A percentile compares a stretch with the other conserved stretches of the same genome.
Evolutionary conservation across 768 basidiomycete species (phyloP).

Genomic region (Amanita subjunquillea): DNA sequence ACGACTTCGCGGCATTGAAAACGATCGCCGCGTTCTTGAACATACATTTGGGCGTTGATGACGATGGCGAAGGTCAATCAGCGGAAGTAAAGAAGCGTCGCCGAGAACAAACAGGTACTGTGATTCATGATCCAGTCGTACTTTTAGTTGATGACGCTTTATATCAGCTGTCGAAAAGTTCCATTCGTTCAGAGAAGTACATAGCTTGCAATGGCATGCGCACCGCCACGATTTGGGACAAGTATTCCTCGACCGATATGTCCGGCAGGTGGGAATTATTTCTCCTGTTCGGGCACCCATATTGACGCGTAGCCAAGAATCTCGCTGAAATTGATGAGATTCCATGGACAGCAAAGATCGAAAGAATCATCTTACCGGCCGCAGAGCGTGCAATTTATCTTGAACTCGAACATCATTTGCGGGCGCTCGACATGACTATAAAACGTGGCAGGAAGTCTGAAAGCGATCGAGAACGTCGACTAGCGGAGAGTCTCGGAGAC

Average conservation of each 20-base stretch:
- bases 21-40: slow-evolving; percentile 83
- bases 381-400: slow-evolving; percentile 93
- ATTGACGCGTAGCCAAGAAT: slow-evolving; percentile 42
- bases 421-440: slow-evolving; percentile 81
- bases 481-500: slow-evolving; percentile 80
- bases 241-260: slow-evolving; percentile 68
- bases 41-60: slow-evolving; percentile 87
- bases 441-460: slow-evolving; percentile 54
- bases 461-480: slow-evolving; percentile 83
- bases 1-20: slow-evolving; percentile 84
- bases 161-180: slow-evolving; percentile 76
- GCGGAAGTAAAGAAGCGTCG: slow-evolving; percentile 70
- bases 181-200: slow-evolving; percentile 94
- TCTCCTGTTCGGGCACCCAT: not conserved
- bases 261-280: slow-evolving; percentile 57
- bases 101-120: slow-evolving; percentile 72
- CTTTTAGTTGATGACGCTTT: not conserved
- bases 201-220: slow-evolving; percentile 86
- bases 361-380: slow-evolving; percentile 69
- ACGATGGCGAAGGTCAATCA: slow-evolving; percentile 74
- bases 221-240: slow-evolving; percentile 81
- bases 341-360: slow-evolving; percentile 55
- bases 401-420: slow-evolving; percentile 87
- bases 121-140: not conserved
- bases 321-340: slow-evolving; percentile 97